Evolutionary conservation across 768 basidiomycete genomes (phyloP).

Genomic region (Leucosporidium scottii): DNA sequence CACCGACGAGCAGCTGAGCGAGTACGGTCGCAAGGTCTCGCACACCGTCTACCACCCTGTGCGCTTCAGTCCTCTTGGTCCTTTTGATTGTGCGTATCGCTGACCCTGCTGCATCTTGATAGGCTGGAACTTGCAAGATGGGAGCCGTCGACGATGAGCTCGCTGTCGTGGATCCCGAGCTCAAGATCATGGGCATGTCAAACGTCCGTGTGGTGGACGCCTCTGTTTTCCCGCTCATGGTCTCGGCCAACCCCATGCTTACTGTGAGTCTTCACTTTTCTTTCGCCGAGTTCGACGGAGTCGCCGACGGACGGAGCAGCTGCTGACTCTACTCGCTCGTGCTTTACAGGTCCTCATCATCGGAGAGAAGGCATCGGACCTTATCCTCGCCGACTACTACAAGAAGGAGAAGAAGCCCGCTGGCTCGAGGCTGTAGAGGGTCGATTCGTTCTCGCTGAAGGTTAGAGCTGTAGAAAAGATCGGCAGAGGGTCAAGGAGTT

Average conservation of each 20-base stretch:
- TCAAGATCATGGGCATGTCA: conserved; percentile 12
- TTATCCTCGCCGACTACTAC: background rate
- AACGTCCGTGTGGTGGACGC: conserved; percentile 13
- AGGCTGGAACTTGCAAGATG: conserved; percentile 20
- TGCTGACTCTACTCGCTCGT: background rate
- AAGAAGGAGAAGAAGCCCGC: background rate
- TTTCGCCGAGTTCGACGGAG: background rate
- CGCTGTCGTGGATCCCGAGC: conserved; percentile 13
- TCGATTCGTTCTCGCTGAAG: too few relatives aligned
- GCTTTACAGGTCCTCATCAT: background rate
- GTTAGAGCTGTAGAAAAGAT: too few relatives aligned
- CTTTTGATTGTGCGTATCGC: background rate
- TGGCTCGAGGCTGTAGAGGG: too few relatives aligned
- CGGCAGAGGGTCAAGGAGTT: too few relatives aligned
- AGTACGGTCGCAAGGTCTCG: conserved; percentile 10
- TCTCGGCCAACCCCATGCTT: conserved; percentile 7
- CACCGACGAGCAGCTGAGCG: conserved; percentile 10
- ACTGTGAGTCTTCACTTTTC: background rate
- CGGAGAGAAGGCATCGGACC: background rate
- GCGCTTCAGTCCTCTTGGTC: background rate
- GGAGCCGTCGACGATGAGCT: conserved; percentile 2
- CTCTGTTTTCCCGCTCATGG: conserved; percentile 13
- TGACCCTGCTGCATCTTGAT: background rate
- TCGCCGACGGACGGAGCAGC: background rate
- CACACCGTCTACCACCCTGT: conserved; percentile 20